These are phyloP conservation scores for Fusarium kyushuense DNA, from an alignment of 2,329 filamentous ascomycete genomes.

Conservation along the genomic window DNA sequence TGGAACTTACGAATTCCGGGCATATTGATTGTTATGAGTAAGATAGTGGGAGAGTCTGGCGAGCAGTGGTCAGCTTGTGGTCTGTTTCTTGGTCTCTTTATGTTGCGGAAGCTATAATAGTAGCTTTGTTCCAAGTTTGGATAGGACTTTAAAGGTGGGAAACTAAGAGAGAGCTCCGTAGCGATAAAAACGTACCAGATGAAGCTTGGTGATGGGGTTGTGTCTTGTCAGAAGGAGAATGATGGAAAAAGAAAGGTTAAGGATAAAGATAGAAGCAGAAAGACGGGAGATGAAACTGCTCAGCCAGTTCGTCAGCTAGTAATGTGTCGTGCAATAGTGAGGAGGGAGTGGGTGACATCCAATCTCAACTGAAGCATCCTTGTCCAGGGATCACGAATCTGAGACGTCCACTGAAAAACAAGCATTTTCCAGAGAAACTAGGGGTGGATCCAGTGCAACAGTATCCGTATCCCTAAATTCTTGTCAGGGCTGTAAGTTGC, in stretches of 20 bases:
- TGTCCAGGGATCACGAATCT: constrained; percentile 28
- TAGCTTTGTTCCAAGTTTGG: too few relatives aligned
- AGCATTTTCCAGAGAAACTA: constrained; percentile 28
- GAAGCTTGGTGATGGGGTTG: not conserved
- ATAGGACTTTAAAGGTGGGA: not conserved
- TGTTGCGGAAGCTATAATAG: not conserved
- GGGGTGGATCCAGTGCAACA: constrained; percentile 27
- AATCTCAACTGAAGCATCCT: constrained; percentile 41
- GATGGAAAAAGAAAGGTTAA: constrained; percentile 15
- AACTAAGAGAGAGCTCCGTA: not conserved
- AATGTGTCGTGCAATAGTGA: not conserved
- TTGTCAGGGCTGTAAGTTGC: not conserved
- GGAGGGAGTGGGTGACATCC: constrained; percentile 30
- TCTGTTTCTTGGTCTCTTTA: not conserved
- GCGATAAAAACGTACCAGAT: constrained; percentile 21
- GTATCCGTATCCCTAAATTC: not conserved
- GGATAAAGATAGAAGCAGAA: constrained; percentile 19
- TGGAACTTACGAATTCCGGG: constrained; percentile 64
- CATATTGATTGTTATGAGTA: constrained; percentile 55
- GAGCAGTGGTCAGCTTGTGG: constrained; percentile 30
- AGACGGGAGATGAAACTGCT: constrained; percentile 32
- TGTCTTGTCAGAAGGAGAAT: constrained; percentile 6
- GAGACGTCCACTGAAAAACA: constrained; percentile 40
- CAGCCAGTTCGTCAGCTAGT: constrained; percentile 25
- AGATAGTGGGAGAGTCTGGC: not conserved